Evolutionary conservation across 148 eudicot genomes (phyloP), one percentile per base, ranked within the genome.

Genomic region (Amaranthus hypochondriacus): DNA sequence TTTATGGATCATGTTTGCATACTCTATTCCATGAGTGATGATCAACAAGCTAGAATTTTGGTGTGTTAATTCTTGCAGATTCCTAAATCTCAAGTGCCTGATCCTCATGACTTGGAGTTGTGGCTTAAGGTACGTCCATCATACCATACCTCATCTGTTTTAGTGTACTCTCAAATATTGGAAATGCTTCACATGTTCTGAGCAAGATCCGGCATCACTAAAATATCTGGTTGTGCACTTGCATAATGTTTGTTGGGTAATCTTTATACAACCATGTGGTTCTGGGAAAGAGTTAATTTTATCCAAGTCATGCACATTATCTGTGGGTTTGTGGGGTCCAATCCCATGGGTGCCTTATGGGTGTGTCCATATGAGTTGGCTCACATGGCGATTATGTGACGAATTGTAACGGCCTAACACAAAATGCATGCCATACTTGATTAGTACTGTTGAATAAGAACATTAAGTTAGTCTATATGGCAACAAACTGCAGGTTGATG

Each of bases 401-500:
- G n/a, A n/a, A n/a, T n/a, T n/a, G n/a, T n/a, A n/a, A n/a, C n/a
- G n/a, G n/a, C n/a, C n/a, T n/a, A n/a, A n/a, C n/a, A n/a, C n/a
- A n/a, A n/a, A n/a, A n/a, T n/a, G n/a, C n/a, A n/a, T n/a, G 60
- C 61, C n/a, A 66, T 21, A 59, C 54, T 56, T 79, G 56, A 42
- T 47, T 39, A 10, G 48, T 42, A 49, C 18, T 77, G 39, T 6
- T 62, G 2, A 50, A 28, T 59, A 13, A 57, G 66, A 21, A 62
- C 71, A 28, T 10, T 66, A 21, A 48, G 13, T 28, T 48, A 51
- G 53, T 68, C 8, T 73, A 69, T 62, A 9, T 73, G 74, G 49
- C 63, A 51, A 73, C 70, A 91, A 97, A 96, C 92, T 75, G 96
- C 70, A 91, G 98, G 97, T 95, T 75, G 96, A 95, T 83, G 99